These are phyloP conservation scores for Hapsidospora chrysogenum DNA, from an alignment of 495 filamentous ascomycete species.

Conservation along the genomic window DNA sequence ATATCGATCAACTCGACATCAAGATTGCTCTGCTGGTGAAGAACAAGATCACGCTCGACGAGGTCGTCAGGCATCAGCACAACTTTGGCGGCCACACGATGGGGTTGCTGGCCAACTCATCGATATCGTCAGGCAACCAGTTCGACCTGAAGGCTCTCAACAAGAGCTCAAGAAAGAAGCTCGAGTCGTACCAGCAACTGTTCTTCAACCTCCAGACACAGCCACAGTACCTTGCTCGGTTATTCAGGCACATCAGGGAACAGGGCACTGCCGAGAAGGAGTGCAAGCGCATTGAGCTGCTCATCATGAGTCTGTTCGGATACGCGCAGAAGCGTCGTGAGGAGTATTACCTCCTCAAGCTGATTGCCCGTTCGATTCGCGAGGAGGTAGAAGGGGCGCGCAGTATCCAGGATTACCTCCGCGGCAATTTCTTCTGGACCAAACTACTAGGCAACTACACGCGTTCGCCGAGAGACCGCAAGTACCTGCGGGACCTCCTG, in stretches of 20 bases:
- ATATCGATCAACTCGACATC: constrained; percentile 95
- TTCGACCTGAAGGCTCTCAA: constrained; percentile 96
- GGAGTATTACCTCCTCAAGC: constrained; percentile 90
- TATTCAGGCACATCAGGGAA: constrained; percentile 74
- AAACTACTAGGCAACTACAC: constrained; percentile 77
- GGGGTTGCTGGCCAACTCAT: constrained; percentile 67
- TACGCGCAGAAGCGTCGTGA: constrained; percentile 94
- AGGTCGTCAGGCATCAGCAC: constrained; percentile 93
- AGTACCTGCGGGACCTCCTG: constrained; percentile 73
- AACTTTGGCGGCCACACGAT: constrained; percentile 89
- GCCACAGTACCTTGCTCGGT: constrained; percentile 75
- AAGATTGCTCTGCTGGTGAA: constrained; percentile 97
- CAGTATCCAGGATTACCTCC: constrained; percentile 67
- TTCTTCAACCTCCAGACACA: constrained; percentile 98
- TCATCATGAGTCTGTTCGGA: constrained; percentile 95
- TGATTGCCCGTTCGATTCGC: constrained; percentile 64
- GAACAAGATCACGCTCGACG: constrained; percentile 97
- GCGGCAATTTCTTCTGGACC: constrained; percentile 85
- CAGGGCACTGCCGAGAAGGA: constrained; percentile 81
- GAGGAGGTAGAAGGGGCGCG: constrained; percentile 69
- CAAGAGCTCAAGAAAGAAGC: constrained; percentile 83
- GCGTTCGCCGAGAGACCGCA: constrained; percentile 80
- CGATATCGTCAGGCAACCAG: constrained; percentile 77
- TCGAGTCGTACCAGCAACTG: constrained; percentile 92
- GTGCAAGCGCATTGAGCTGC: constrained; percentile 72